Conservation (phyloP, 2,329 filamentous ascomycete genomes). For the Ramichloridium luteum region DNA sequence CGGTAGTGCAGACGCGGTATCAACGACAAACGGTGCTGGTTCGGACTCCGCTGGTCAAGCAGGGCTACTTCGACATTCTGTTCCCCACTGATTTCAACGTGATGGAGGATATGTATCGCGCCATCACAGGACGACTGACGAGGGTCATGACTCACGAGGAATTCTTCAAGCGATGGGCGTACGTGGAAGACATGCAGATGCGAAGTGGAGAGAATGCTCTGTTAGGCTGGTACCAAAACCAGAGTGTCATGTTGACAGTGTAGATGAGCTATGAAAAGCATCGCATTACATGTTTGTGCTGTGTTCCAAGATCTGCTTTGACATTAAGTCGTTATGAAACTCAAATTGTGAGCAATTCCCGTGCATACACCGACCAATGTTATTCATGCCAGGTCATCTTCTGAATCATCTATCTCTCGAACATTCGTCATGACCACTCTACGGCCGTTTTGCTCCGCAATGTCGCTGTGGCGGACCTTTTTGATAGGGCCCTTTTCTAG, state of each 20-base stretch:
- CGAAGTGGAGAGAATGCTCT: slow-evolving; percentile 86
- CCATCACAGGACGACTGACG: slow-evolving; percentile 84
- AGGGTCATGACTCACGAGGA: slow-evolving; percentile 76
- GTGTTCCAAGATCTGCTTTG: too few relatives aligned
- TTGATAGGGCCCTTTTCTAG: too few relatives aligned
- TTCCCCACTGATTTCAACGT: slow-evolving; percentile 93
- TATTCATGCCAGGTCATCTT: background rate
- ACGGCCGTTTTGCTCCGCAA: too few relatives aligned
- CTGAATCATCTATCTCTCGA: background rate
- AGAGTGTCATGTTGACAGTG: slow-evolving; percentile 79
- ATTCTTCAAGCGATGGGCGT: slow-evolving; percentile 82
- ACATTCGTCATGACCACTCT: background rate
- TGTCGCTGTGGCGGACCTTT: too few relatives aligned
- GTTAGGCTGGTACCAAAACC: slow-evolving; percentile 88
- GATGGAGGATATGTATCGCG: slow-evolving; percentile 83
- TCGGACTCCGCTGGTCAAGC: slow-evolving; percentile 82
- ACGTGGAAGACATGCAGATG: slow-evolving; percentile 79
- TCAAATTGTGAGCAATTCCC: too few relatives aligned
- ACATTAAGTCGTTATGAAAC: too few relatives aligned
- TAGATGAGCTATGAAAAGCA: too few relatives aligned
- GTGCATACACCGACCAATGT: too few relatives aligned
- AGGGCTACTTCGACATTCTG: slow-evolving; percentile 97
- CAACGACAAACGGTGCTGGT: slow-evolving; percentile 79
- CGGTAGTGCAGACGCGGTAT: slow-evolving; percentile 92
- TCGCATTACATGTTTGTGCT: too few relatives aligned